A percentile compares a stretch with the other conserved stretches of the same genome.
Conservation (phyloP, 768 basidiomycete genomes). For the Boletus rubescentipes region DNA sequence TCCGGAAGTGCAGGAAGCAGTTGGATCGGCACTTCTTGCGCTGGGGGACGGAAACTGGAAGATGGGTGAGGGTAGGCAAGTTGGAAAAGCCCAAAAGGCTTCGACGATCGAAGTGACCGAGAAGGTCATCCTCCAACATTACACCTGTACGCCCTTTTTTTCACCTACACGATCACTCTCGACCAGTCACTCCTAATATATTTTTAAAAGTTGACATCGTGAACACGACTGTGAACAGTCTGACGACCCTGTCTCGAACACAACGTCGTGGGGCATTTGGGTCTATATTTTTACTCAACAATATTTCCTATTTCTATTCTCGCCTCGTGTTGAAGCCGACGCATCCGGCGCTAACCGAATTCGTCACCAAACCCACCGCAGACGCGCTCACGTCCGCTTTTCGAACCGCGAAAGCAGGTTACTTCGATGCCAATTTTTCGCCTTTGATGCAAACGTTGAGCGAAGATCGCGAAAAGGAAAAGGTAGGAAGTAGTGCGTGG, state of each 20-base stretch:
- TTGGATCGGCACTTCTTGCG: slow-evolving; percentile 59
- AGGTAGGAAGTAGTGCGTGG: slow-evolving; percentile 41
- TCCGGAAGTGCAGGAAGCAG: slow-evolving; percentile 68
- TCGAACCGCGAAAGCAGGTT: slow-evolving; percentile 79
- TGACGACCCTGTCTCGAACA: slow-evolving; percentile 62
- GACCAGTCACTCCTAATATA: background rate
- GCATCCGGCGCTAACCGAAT: slow-evolving; percentile 42
- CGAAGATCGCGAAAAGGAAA: slow-evolving; percentile 47
- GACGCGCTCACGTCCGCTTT: slow-evolving; percentile 68
- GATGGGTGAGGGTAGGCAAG: slow-evolving; percentile 81
- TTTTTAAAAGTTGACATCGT: slow-evolving; percentile 68
- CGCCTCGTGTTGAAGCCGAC: slow-evolving; percentile 54
- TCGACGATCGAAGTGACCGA: slow-evolving; percentile 52
- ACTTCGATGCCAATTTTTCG: slow-evolving; percentile 82
- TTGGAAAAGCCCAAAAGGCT: slow-evolving; percentile 46
- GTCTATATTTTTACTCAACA: slow-evolving; percentile 80
- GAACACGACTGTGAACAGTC: slow-evolving; percentile 55
- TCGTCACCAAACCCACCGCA: slow-evolving; percentile 61
- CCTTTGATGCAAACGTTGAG: slow-evolving; percentile 66
- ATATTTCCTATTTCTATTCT: slow-evolving; percentile 66
- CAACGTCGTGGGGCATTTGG: slow-evolving; percentile 64
- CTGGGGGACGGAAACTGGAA: slow-evolving; percentile 90
- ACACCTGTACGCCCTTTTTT: slow-evolving; percentile 51
- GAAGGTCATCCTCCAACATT: slow-evolving; percentile 68
- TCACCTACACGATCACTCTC: background rate